Evolutionary conservation across 257 asterid genomes (phyloP).

Genomic region (Nicotiana noctiflora): DNA sequence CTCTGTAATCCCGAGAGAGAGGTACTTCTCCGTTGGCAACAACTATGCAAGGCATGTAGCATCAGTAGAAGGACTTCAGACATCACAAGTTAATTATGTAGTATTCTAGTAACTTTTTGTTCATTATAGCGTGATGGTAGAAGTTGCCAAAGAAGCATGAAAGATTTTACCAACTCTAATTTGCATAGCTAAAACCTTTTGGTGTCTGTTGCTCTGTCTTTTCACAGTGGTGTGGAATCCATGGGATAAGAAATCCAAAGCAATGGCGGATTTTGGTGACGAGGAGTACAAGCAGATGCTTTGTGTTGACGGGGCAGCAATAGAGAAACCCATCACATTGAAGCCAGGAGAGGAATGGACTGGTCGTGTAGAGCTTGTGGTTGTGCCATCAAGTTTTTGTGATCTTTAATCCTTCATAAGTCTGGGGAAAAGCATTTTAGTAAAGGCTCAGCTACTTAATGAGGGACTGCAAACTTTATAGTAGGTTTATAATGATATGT

Average conservation of each 20-base stretch:
- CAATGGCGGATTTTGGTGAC: conserved; percentile 80
- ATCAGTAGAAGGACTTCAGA: neutral
- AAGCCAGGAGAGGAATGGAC: conserved; percentile 94
- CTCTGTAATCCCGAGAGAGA: neutral
- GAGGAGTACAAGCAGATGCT: conserved; percentile 87
- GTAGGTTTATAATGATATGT: neutral
- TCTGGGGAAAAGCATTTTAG: neutral
- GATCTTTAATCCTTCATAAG: conserved; percentile 32
- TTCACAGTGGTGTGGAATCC: conserved; percentile 85
- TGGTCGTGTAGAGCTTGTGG: conserved; percentile 58
- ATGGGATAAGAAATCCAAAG: conserved; percentile 86
- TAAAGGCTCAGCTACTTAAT: neutral
- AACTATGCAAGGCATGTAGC: neutral
- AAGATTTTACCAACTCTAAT: neutral
- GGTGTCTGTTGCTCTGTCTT: neutral
- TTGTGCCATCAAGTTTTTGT: conserved; percentile 76
- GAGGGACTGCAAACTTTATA: neutral
- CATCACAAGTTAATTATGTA: neutral
- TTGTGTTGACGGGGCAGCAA: conserved; percentile 73
- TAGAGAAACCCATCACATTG: conserved; percentile 62
- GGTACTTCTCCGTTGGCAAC: neutral
- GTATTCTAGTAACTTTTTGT: neutral
- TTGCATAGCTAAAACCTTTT: neutral
- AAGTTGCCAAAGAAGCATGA: neutral
- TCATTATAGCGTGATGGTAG: neutral